Percentiles rank a stretch among this genome's conserved stretches.
Evolutionary conservation across 1,284 basidiomycete genomes (phyloP).

Genomic region (Puccinia triticina): DNA sequence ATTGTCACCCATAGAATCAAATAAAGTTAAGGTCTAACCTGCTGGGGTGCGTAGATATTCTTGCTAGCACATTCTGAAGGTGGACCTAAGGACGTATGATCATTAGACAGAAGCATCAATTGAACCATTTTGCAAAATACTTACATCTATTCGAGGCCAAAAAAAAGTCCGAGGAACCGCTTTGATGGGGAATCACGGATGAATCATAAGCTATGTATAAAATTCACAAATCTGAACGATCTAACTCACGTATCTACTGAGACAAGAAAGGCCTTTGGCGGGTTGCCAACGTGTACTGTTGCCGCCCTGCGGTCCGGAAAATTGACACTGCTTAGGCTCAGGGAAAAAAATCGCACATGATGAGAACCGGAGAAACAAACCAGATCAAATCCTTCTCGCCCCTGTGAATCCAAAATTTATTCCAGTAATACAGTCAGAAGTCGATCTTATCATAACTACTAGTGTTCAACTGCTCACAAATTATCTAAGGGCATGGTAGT

Average conservation of each 20-base stretch:
- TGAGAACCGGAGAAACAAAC: neutral
- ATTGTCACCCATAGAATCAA: neutral
- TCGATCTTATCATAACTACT: too few relatives aligned
- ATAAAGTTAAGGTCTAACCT: neutral
- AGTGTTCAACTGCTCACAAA: constrained; percentile 25
- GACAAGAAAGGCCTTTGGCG: constrained; percentile 33
- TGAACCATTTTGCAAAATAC: neutral
- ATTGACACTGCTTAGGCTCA: neutral
- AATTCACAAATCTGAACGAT: neutral
- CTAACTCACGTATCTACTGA: constrained; percentile 47
- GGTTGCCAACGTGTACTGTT: constrained; percentile 29
- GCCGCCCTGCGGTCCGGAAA: constrained; percentile 24
- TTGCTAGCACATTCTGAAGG: constrained; percentile 30
- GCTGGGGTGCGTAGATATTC: constrained; percentile 31
- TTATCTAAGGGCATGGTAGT: constrained; percentile 34
- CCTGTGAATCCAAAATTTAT: neutral
- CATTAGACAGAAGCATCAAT: neutral
- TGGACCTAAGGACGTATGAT: constrained; percentile 19
- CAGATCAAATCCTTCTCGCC: constrained; percentile 41
- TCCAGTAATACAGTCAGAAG: neutral
- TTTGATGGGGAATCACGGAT: neutral
- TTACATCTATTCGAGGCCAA: constrained; percentile 41
- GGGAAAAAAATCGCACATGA: neutral
- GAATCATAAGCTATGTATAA: neutral
- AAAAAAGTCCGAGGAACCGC: constrained; percentile 47